A percentile compares a stretch with the other conserved stretches of the same genome.
Conservation (phyloP, 345 rosid genomes). For the Melaleuca quinquenervia region DNA sequence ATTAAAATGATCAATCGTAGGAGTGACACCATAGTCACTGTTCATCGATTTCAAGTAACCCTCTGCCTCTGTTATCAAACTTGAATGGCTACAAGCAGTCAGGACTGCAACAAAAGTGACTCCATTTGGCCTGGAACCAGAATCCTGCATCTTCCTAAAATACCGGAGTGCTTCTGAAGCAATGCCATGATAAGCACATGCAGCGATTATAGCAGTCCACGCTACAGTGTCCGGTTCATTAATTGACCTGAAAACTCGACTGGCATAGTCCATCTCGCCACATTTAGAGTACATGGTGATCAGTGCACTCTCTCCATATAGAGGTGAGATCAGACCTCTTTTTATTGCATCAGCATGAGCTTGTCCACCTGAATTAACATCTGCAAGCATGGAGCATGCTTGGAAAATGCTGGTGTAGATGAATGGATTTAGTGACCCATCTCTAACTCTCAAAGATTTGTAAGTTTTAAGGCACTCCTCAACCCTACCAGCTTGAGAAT, state of each 20-base stretch:
- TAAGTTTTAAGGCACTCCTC: conserved; percentile 42
- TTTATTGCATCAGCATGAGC: conserved; percentile 73
- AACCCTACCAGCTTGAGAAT: conserved; percentile 43
- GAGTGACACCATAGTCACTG: conserved; percentile 29
- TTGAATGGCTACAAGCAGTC: conserved; percentile 74
- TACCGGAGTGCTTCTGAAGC: conserved; percentile 50
- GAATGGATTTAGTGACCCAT: conserved; percentile 34
- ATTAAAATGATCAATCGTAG: conserved; percentile 61
- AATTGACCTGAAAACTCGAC: conserved; percentile 42
- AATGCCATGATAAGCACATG: conserved; percentile 60
- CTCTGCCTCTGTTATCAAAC: conserved; percentile 41
- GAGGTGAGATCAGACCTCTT: conserved; percentile 35
- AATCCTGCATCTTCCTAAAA: conserved; percentile 40
- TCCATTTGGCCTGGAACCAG: conserved; percentile 44
- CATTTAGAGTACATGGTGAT: conserved; percentile 66
- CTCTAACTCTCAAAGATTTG: conserved; percentile 33
- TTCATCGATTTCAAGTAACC: conserved; percentile 37
- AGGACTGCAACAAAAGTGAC: conserved; percentile 60
- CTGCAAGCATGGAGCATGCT: conserved; percentile 58
- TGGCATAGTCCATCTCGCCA: conserved; percentile 52
- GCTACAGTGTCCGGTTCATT: conserved; percentile 54
- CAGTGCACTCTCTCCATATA: conserved; percentile 58
- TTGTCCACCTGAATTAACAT: conserved; percentile 51
- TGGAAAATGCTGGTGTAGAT: conserved; percentile 64
- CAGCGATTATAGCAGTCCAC: conserved; percentile 69